Evolutionary conservation across 2,329 filamentous ascomycete genomes (phyloP).

Genomic region (Thelonectria blattea): DNA sequence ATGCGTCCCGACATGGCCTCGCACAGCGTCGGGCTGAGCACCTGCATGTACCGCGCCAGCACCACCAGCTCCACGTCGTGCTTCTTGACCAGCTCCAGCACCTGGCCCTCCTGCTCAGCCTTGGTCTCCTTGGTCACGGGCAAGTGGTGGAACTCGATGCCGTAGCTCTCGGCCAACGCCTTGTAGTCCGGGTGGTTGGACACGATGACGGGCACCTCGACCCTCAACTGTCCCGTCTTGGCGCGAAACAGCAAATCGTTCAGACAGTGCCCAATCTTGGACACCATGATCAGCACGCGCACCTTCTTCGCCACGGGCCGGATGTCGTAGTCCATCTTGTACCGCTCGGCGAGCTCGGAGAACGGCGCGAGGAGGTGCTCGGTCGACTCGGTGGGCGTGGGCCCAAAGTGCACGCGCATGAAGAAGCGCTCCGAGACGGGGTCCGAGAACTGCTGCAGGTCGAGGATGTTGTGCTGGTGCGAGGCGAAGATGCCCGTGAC

Average conservation of each 20-base stretch:
- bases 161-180: slow-evolving; percentile 72
- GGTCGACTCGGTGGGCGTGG: slow-evolving; percentile 55
- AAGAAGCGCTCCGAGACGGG: slow-evolving; percentile 78
- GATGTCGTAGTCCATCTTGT: slow-evolving; percentile 75
- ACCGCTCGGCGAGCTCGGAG: slow-evolving; percentile 63
- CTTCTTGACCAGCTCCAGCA: slow-evolving; percentile 72
- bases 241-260: slow-evolving; percentile 84
- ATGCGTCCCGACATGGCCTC: slow-evolving; percentile 82
- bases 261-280: slow-evolving; percentile 85
- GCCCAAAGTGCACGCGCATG: slow-evolving; percentile 85
- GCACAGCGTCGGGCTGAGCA: slow-evolving; percentile 77
- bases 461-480: slow-evolving; percentile 79
- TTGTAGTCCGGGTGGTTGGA: slow-evolving; percentile 82
- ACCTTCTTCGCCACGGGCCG: slow-evolving; percentile 72
- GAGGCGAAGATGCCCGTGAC: slow-evolving; percentile 79
- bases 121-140: slow-evolving; percentile 83
- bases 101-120: slow-evolving; percentile 70
- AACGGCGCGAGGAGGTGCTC: slow-evolving; percentile 63
- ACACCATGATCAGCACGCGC: slow-evolving; percentile 85
- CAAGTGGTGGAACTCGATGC: slow-evolving; percentile 80
- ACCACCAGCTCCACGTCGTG: slow-evolving; percentile 80
- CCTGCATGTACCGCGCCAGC: slow-evolving; percentile 87
- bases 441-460: slow-evolving; percentile 86
- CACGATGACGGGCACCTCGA: slow-evolving; percentile 75
- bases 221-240: slow-evolving; percentile 73